phyloP scores from a whole-genome alignment of 2,329 filamentous ascomycete species.

The Pleomassaria siparia region DNA sequence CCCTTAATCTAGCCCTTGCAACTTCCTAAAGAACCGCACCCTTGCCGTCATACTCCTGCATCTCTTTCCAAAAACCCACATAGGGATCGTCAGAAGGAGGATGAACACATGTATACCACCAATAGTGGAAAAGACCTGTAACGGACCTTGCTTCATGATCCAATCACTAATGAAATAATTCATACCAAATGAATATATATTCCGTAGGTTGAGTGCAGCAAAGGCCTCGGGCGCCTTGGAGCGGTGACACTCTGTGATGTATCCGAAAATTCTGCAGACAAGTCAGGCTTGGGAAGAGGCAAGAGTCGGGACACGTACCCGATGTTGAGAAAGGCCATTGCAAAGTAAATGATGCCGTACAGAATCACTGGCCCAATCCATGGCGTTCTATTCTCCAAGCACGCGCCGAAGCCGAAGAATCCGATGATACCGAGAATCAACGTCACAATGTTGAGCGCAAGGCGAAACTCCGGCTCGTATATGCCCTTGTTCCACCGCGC shows the following conservation, averaged over 20 bases:
- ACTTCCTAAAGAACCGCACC: conserved; percentile 15
- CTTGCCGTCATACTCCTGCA: conserved; percentile 24
- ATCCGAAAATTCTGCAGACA: conserved; percentile 47
- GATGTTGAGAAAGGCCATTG: conserved; percentile 24
- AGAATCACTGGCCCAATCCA: conserved; percentile 22
- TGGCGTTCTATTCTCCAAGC: conserved; percentile 56
- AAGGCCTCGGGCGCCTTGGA: conserved; percentile 83
- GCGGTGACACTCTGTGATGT: conserved; percentile 89
- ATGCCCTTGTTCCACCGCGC: conserved; percentile 74
- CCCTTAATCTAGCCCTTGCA: conserved; percentile 16
- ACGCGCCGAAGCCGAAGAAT: conserved; percentile 80
- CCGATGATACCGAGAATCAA: conserved; percentile 75
- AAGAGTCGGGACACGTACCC: conserved; percentile 10
- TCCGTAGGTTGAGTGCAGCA: conserved; percentile 88
- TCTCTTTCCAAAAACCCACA: conserved; percentile 47
- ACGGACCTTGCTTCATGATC: conserved; percentile 64
- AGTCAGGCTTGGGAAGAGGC: not conserved
- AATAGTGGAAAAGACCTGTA: conserved; percentile 68
- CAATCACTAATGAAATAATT: conserved; percentile 82
- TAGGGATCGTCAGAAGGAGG: conserved; percentile 71
- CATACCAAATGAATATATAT: conserved; percentile 82
- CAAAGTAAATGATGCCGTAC: conserved; percentile 24
- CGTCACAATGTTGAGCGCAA: conserved; percentile 78
- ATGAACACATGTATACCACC: conserved; percentile 74
- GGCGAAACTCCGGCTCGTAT: conserved; percentile 88